Percentiles rank a stretch among this genome's conserved stretches.
phyloP scores from a whole-genome alignment of 192 early-diverging fungal species.

The Coemansia sp. region DNA sequence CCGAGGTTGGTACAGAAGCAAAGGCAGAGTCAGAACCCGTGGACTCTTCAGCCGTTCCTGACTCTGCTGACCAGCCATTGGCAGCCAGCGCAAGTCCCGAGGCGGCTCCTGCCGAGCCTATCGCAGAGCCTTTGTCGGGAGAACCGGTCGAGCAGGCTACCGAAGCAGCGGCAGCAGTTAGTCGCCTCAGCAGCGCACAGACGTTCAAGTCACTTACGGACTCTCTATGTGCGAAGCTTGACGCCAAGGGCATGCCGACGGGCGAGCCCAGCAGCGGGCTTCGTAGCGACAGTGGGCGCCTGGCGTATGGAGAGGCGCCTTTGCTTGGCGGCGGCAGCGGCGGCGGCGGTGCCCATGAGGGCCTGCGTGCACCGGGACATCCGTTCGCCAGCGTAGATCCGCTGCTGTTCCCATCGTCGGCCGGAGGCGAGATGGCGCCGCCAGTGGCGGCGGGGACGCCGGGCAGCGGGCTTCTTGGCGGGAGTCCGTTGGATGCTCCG shows the following conservation, averaged over 20 bases:
- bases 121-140: neutral
- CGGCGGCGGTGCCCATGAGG: no score
- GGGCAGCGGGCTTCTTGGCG: neutral
- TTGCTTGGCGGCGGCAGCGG: constrained; percentile 1
- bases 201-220: constrained; percentile 44
- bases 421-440: neutral
- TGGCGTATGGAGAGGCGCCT: constrained; percentile 1
- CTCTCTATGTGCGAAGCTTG: constrained; percentile 44
- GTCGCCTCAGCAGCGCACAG: constrained; percentile 24
- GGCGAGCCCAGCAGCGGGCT: constrained; percentile 2
- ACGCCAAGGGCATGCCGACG: constrained; percentile 38
- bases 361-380: constrained; percentile 6
- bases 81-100: neutral
- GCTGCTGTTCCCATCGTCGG: constrained; percentile 26
- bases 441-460: neutral
- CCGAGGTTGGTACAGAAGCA: neutral
- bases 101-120: neutral
- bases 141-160: neutral
- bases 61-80: neutral
- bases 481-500: neutral
- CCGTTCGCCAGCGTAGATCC: constrained; percentile 28
- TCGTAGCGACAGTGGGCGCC: no score
- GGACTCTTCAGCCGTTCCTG: neutral
- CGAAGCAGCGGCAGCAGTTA: neutral
- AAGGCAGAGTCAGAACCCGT: neutral